Conservation (phyloP, 371 early-diverging fungal genomes). For the Mucor mucedo region DNA sequence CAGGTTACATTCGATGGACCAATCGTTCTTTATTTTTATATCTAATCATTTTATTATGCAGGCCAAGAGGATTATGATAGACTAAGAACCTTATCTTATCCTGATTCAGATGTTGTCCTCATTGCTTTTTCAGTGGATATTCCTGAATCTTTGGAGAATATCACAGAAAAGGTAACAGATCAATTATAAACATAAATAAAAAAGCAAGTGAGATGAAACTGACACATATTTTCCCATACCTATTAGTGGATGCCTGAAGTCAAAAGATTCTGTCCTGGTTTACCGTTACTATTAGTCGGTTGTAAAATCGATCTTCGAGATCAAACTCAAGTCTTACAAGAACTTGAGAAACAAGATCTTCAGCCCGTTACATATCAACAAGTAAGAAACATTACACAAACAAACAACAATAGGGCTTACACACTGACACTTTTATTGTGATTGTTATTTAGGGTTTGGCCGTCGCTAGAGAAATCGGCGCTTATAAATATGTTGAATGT, state of each 20-base stretch:
- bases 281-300: conserved; percentile 52
- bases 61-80: conserved; percentile 66
- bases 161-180: conserved; percentile 24
- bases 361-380: conserved; percentile 40
- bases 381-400: conserved; percentile 16
- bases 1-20: conserved; percentile 42
- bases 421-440: not conserved
- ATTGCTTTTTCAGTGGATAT: conserved; percentile 55
- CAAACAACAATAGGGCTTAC: not conserved
- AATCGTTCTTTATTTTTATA: not conserved
- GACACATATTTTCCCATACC: no score
- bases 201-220: not conserved
- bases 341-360: conserved; percentile 27
- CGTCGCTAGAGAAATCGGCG: conserved; percentile 32
- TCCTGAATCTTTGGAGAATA: conserved; percentile 53
- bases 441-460: conserved; percentile 22
- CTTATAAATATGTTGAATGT: conserved; percentile 37
- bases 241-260: conserved; percentile 61
- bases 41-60: conserved; percentile 14
- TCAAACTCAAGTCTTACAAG: conserved; percentile 34
- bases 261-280: conserved; percentile 44
- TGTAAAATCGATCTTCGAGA: conserved; percentile 58
- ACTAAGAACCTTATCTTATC: conserved; percentile 51
- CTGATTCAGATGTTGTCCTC: conserved; percentile 52
- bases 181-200: no score